phyloP scores from a whole-genome alignment of 2,329 filamentous ascomycete species.

The Aspergillus bombycis region DNA sequence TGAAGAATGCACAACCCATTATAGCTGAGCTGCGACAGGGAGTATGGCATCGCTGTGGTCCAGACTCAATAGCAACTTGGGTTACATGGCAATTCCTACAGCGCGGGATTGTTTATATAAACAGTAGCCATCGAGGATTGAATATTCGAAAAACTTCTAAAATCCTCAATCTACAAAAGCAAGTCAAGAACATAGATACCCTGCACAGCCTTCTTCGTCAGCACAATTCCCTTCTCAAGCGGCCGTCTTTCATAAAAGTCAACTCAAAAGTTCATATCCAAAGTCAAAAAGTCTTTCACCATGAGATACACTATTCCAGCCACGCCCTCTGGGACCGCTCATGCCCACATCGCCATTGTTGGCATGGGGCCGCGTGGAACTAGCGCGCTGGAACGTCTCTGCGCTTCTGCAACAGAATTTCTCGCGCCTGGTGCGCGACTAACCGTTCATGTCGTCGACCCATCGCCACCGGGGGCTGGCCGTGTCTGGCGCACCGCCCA shows the following conservation, averaged over 20 bases:
- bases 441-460: slow-evolving; percentile 7
- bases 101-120: background rate
- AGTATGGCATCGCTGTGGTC: background rate
- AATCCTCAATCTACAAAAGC: background rate
- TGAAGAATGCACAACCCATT: background rate
- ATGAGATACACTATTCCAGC: background rate
- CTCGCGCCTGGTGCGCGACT: slow-evolving; percentile 1
- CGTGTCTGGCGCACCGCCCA: slow-evolving; percentile 7
- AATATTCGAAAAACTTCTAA: background rate
- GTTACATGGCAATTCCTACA: background rate
- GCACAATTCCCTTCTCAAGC: background rate
- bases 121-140: background rate
- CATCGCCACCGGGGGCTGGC: background rate
- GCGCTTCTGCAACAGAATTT: background rate
- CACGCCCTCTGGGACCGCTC: background rate
- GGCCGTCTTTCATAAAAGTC: background rate
- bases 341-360: background rate
- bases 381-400: background rate
- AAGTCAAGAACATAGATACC: background rate
- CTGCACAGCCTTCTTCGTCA: background rate
- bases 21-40: background rate
- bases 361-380: background rate
- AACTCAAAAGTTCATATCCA: background rate
- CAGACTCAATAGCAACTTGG: background rate
- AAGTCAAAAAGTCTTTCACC: background rate